Evolutionary conservation across 495 filamentous ascomycete genomes (phyloP).

Genomic region (Lasiosphaeris hirsuta): DNA sequence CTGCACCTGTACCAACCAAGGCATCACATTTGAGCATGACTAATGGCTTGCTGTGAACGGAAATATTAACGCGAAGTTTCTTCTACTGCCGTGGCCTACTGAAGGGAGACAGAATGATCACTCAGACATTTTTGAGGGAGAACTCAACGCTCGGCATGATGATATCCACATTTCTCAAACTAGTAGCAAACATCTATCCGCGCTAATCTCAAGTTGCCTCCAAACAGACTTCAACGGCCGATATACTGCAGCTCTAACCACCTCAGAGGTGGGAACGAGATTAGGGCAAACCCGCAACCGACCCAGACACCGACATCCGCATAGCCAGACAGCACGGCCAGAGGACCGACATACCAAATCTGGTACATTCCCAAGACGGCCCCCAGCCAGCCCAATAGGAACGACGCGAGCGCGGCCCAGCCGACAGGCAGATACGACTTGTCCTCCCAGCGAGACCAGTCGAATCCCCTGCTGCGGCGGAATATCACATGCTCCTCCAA

Average conservation of each 20-base stretch:
- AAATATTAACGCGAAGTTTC: too few species aligned
- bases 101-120: too few species aligned
- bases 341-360: slow-evolving; percentile 63
- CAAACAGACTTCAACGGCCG: slow-evolving; percentile 31
- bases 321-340: slow-evolving; percentile 40
- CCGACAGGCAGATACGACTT: slow-evolving; percentile 58
- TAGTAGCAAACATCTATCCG: too few species aligned
- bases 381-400: slow-evolving; percentile 67
- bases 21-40: too few species aligned
- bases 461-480: slow-evolving; percentile 48
- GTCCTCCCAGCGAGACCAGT: slow-evolving; percentile 62
- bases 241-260: slow-evolving; percentile 47
- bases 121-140: too few species aligned
- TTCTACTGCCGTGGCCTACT: too few species aligned
- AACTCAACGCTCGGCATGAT: too few species aligned
- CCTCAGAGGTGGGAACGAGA: slow-evolving; percentile 51
- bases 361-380: slow-evolving; percentile 67
- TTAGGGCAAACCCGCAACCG: slow-evolving; percentile 45
- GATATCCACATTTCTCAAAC: too few species aligned
- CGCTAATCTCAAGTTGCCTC: too few species aligned
- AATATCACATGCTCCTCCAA: slow-evolving; percentile 65
- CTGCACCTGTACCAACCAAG: too few species aligned
- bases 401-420: slow-evolving; percentile 58
- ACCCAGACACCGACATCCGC: slow-evolving; percentile 50
- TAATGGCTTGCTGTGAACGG: too few species aligned